Evolutionary conservation across 768 basidiomycete genomes (phyloP).

Genomic region (Lenzites betulinus): DNA sequence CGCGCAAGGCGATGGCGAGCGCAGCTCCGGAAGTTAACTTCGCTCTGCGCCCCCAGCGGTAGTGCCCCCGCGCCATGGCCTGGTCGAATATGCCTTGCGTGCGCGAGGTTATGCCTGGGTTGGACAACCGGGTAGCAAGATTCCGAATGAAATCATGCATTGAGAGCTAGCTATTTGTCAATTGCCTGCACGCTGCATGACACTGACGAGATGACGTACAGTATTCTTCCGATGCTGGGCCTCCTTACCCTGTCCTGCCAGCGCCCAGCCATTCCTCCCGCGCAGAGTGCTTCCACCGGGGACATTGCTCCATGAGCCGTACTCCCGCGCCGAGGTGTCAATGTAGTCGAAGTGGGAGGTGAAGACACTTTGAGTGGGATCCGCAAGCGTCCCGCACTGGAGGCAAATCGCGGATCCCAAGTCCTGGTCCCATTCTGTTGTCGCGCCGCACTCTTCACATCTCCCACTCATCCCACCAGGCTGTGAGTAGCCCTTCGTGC

Average conservation of each 20-base stretch:
- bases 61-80: conserved; percentile 56
- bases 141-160: conserved; percentile 65
- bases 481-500: background rate
- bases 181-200: too few relatives aligned
- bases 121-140: conserved; percentile 58
- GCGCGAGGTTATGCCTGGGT: conserved; percentile 62
- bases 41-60: conserved; percentile 76
- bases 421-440: conserved; percentile 56
- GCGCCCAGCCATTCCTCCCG: conserved; percentile 55
- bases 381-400: conserved; percentile 67
- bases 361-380: conserved; percentile 63
- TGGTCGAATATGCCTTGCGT: conserved; percentile 70
- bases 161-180: conserved; percentile 45
- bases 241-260: conserved; percentile 68
- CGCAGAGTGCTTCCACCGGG: conserved; percentile 41
- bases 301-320: conserved; percentile 30
- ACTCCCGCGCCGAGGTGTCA: conserved; percentile 37
- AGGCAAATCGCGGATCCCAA: conserved; percentile 66
- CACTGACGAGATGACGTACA: conserved; percentile 39
- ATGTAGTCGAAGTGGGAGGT: conserved; percentile 44
- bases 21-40: conserved; percentile 70
- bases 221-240: conserved; percentile 63
- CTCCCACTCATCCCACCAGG: conserved; percentile 28
- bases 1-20: conserved; percentile 69
- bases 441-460: conserved; percentile 58